Conservation (phyloP, 345 rosid genomes). For the Populus nigra region DNA sequence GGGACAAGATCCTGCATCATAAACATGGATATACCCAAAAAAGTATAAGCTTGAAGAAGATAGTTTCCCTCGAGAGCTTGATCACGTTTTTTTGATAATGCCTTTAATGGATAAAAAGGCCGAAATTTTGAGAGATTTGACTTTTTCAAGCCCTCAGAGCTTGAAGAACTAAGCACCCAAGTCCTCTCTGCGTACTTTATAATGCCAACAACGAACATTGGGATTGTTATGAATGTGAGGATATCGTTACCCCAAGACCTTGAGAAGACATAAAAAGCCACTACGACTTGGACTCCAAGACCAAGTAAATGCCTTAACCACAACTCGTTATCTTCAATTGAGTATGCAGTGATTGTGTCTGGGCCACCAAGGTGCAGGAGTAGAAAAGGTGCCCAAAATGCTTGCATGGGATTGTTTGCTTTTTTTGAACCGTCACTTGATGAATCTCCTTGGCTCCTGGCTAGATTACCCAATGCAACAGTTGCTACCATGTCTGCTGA, state of each 20-base stretch:
- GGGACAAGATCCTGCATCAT: not conserved
- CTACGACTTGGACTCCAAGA: not conserved
- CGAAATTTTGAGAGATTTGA: not conserved
- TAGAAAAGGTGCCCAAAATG: constrained; percentile 4
- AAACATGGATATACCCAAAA: not conserved
- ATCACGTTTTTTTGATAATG: not conserved
- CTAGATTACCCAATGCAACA: not conserved
- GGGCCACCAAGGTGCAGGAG: constrained; percentile 6
- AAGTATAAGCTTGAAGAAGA: not conserved
- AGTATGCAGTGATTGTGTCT: constrained; percentile 1
- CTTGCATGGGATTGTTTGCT: not conserved
- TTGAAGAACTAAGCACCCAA: not conserved
- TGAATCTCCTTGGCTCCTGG: not conserved
- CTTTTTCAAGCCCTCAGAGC: not conserved
- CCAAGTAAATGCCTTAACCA: not conserved
- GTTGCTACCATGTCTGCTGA: not conserved
- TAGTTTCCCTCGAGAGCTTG: not conserved
- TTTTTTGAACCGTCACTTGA: not conserved
- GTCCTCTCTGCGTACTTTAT: not conserved
- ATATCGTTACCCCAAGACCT: no score
- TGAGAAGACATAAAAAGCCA: not conserved
- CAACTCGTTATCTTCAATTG: not conserved
- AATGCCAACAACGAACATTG: not conserved
- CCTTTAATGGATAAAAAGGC: not conserved
- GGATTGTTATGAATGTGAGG: not conserved